phyloP scores from a whole-genome alignment of 2,329 filamentous ascomycete species.

The Ceratocystis destructans region DNA sequence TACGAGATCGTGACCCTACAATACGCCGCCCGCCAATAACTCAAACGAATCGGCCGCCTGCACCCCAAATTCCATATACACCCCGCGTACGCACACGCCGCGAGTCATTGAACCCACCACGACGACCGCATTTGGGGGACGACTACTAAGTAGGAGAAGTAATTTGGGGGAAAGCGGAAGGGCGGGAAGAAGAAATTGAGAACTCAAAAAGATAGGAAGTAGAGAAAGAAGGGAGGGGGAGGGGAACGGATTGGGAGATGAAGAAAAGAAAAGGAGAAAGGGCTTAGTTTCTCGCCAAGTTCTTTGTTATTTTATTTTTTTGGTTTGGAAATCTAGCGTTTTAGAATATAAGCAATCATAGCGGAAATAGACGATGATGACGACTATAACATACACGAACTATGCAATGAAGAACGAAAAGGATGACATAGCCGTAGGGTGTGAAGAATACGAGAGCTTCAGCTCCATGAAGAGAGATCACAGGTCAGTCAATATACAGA shows the following conservation, averaged over 20 bases:
- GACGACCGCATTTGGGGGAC: background rate
- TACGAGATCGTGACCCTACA: background rate
- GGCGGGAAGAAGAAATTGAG: too few relatives aligned
- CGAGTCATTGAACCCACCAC: background rate
- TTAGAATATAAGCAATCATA: conserved; percentile 6
- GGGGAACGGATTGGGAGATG: background rate
- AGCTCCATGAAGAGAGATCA: too few relatives aligned
- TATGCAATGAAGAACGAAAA: background rate
- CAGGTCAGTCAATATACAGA: too few relatives aligned
- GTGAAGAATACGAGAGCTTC: too few relatives aligned
- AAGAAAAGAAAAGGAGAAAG: background rate
- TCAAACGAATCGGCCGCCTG: background rate
- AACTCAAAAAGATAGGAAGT: background rate
- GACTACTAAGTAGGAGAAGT: background rate
- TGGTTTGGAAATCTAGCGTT: background rate
- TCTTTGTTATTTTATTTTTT: background rate
- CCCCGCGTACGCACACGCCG: background rate
- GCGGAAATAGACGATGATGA: conserved; percentile 3
- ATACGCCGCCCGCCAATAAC: background rate
- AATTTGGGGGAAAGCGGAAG: background rate
- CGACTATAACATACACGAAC: background rate
- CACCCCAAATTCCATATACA: background rate
- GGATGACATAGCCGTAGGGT: too few relatives aligned
- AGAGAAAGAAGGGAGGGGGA: background rate
- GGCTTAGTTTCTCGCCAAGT: background rate